Evolutionary conservation across 352 stramenopile species (phyloP), one percentile per base, ranked within the genome.

Genomic region (Salisapilia sapeloensis): DNA sequence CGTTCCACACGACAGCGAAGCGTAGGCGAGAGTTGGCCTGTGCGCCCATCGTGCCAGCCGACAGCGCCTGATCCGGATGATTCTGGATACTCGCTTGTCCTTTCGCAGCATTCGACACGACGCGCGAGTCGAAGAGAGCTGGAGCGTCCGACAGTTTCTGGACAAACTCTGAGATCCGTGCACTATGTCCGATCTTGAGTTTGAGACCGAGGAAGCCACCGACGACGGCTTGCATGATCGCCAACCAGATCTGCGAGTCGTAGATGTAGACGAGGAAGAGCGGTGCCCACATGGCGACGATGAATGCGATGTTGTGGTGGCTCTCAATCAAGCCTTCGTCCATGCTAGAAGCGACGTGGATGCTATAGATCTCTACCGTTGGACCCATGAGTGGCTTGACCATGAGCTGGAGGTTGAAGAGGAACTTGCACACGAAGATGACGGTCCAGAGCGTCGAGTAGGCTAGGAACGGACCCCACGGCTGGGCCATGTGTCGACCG

Each of bases 361-460:
- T 75, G 30, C 56, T 78, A 27, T 82, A 96, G 29, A 98, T 84
- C 56, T 98, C 63, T 34, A 98, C 67, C 4, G 85, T 94, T n/a
- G 93, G 93, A 3, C 93, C 78, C 21, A 97, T 95, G 24, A 98
- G 86, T 26, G 82, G 85, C 48, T 96, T 96, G 25, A 98, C 79
- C 64, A 98, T 95, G 40, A 98, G 95, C 35, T 96, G 62, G 44
- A 98, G 89, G 21, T 93, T 97, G 49, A 98, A 98, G 31, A 87
- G 72, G 19, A 99, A 79, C 64, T 99, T 99, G 69, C 85, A 92
- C 19, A 74, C 48, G 40, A 91, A 87, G 46, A 87, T 63, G 19
- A 91, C 29, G 7, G 46, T 62, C 75, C 75, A 91, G 34, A 91
- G 84, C 29, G 65, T 38, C 8, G 61, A 69, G 38, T 87, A 87